Percentiles rank a stretch among this genome's conserved stretches.
These are phyloP conservation scores for Chlorella sp. DNA, from an alignment of 139 green algal species.

Conservation along the genomic window DNA sequence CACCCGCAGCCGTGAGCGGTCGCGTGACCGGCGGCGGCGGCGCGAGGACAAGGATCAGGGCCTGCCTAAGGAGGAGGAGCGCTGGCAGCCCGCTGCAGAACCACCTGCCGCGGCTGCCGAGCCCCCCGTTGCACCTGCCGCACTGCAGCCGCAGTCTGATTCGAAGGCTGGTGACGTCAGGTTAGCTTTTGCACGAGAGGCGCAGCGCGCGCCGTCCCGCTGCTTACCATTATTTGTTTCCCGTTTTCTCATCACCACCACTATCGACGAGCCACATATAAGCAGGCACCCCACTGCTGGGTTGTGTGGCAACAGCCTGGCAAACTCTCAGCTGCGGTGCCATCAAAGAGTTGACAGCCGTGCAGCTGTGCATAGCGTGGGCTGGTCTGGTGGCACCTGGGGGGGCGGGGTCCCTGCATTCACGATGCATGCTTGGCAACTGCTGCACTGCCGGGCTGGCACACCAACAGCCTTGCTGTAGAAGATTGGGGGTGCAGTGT, in stretches of 20 bases:
- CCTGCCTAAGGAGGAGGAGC: neutral
- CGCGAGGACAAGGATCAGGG: neutral
- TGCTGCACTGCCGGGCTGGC: neutral
- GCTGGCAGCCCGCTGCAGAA: constrained; percentile 19
- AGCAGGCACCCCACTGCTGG: neutral
- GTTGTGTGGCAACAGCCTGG: neutral
- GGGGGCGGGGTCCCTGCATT: neutral
- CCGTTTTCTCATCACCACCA: constrained; percentile 5
- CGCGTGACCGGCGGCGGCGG: neutral
- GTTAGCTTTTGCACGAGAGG: neutral
- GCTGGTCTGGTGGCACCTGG: neutral
- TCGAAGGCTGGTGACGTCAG: constrained; percentile 10
- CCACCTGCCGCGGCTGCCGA: neutral
- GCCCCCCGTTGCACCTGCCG: neutral
- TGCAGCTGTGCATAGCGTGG: neutral
- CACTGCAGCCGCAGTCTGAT: constrained; percentile 2
- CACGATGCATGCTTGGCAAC: neutral
- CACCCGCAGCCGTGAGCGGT: neutral
- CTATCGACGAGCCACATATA: constrained; percentile 20
- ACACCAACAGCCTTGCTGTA: neutral
- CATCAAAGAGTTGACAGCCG: neutral
- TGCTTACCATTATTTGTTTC: constrained; percentile 26
- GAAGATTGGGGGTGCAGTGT: no score
- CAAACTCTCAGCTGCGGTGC: neutral
- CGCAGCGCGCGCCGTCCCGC: neutral